A percentile compares a stretch with the other conserved stretches of the same genome.
These are phyloP conservation scores for Metschnikowia cerradonensis DNA, from an alignment of 805 yeast genomes.

Conservation along the genomic window DNA sequence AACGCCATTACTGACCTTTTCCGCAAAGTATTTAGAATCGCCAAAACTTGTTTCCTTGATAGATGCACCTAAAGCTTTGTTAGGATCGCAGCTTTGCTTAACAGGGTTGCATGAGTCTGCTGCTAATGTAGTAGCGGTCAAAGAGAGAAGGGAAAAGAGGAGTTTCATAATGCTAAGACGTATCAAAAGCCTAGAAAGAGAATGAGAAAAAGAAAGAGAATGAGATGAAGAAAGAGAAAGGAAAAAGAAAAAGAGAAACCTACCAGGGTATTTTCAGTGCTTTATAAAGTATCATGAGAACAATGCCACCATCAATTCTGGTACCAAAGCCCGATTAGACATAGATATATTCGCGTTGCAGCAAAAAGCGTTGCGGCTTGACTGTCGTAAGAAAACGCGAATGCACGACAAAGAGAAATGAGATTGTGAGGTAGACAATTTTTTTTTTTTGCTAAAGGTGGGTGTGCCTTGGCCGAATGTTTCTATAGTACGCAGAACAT, in stretches of 20 bases:
- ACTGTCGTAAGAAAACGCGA: background rate
- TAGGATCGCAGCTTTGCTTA: slow-evolving; percentile 6
- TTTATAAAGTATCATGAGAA: background rate
- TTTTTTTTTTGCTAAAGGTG: background rate
- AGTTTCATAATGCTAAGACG: background rate
- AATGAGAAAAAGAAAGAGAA: no score
- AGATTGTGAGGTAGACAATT: background rate
- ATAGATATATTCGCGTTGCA: background rate
- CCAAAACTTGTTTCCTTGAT: slow-evolving; percentile 6
- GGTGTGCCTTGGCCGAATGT: background rate
- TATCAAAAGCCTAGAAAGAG: background rate
- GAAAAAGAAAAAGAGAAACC: no score
- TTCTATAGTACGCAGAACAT: background rate
- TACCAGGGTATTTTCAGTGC: background rate
- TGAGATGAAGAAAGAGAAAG: no score
- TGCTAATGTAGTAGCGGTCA: background rate
- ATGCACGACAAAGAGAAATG: background rate
- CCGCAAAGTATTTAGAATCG: slow-evolving; percentile 19
- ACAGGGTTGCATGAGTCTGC: slow-evolving; percentile 9
- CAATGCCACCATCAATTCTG: background rate
- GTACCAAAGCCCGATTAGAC: background rate
- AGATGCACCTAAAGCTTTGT: slow-evolving; percentile 10
- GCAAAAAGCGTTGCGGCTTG: background rate
- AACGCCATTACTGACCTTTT: slow-evolving; percentile 35
- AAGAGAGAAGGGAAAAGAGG: background rate